Evolutionary conservation across 805 yeast species (phyloP), one percentile per base, ranked within the genome.

Genomic region (Brettanomyces custersianus): DNA sequence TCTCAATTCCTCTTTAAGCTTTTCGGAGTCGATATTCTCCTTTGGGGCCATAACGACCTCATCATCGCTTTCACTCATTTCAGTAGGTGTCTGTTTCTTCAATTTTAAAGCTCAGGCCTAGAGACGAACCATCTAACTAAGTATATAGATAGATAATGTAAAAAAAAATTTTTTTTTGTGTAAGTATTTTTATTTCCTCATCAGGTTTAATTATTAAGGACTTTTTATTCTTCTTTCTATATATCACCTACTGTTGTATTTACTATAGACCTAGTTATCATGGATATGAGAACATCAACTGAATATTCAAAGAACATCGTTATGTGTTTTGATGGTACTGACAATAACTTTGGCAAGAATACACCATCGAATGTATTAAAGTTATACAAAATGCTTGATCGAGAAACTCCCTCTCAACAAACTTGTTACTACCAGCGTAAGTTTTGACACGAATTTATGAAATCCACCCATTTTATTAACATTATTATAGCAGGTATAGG

Each of bases 321-420:
- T 2, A 49, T 77, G 10, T 77, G 83, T 47, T 66, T 77, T 34
- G 83, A 77, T 58, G 83, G 83, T 1, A 77, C 83, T 0, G 69
- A 63, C 21, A 73, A 68, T 44, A 70, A 70, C 41, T 76, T 77
- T 52, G 79, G 80, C 1, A 65, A 69, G 1, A 55, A 60, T 18
- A 76, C 79, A 0, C 68, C 66, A 37, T 65, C 80, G 1, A 77
- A 74, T 44, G 70, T 72, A 1, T 51, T 77, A 30, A 72, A 70
- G 44, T 40, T 76, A 11, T 77, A 66, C 49, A 59, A 69, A 29
- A 55, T 76, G 55, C 47, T 77, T 23, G 74, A 70, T 11, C 72
- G 68, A 39, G 63, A 62, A 30, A 35, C 33, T 13, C 52, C 57
- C 18, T 48, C 59, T 3, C 34, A 42, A 5, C 81, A 76, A 44